These are phyloP conservation scores for Nitzschia sp. DNA, from an alignment of 108 stramenopile genomes.

Conservation along the genomic window DNA sequence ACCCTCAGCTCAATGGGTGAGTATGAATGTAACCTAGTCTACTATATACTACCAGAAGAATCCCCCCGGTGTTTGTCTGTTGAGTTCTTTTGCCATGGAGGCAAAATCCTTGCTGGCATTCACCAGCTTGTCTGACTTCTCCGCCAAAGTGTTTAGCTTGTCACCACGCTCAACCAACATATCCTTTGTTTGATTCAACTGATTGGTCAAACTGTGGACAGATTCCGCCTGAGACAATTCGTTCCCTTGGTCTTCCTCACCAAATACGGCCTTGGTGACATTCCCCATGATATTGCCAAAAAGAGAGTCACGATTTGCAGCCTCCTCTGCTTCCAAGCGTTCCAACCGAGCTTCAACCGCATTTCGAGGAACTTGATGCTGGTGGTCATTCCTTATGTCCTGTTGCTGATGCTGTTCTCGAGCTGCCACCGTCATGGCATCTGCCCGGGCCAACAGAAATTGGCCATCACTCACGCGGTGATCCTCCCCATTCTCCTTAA, in stretches of 20 bases:
- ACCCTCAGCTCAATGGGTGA: no score
- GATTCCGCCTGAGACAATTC: conserved; percentile 26
- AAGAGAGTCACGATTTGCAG: conserved; percentile 46
- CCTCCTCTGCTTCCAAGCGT: conserved; percentile 34
- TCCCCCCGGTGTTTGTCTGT: conserved; percentile 47
- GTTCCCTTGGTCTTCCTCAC: conserved; percentile 37
- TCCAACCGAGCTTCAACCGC: conserved; percentile 19
- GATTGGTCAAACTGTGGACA: conserved; percentile 26
- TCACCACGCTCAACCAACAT: conserved; percentile 74
- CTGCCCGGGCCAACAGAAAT: conserved; percentile 53
- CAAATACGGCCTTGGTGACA: conserved; percentile 39
- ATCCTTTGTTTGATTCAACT: conserved; percentile 56
- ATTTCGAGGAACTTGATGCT: conserved; percentile 1
- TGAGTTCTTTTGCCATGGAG: conserved; percentile 77
- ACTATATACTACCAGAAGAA: conserved; percentile 40
- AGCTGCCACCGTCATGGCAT: conserved; percentile 11
- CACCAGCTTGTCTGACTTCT: conserved; percentile 72
- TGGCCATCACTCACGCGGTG: conserved; percentile 77
- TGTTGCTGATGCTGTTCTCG: conserved; percentile 4
- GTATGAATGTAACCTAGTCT: no score
- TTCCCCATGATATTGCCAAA: conserved; percentile 51
- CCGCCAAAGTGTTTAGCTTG: conserved; percentile 62
- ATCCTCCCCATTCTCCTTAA: conserved; percentile 53
- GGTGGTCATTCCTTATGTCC: not conserved
- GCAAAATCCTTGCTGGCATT: conserved; percentile 78